Conservation (phyloP, 495 filamentous ascomycete species). For the Alectoria sarmentosa region DNA sequence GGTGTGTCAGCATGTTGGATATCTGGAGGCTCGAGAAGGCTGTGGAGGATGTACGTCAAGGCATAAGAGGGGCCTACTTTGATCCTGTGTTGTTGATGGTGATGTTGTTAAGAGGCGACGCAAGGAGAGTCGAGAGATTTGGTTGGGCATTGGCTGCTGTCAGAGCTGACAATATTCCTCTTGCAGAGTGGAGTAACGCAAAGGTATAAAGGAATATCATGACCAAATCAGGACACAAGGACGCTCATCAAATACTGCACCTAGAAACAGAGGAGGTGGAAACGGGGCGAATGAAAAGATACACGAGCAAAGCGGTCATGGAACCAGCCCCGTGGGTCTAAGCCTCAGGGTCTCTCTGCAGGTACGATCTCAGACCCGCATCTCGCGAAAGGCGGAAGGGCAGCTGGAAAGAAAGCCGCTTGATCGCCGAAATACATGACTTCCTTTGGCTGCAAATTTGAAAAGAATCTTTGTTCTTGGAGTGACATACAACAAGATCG, state of each 20-base stretch:
- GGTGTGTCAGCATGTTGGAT: not conserved
- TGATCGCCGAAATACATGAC: not conserved
- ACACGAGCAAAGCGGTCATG: not conserved
- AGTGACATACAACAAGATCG: not conserved
- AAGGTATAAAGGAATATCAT: not conserved
- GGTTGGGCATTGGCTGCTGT: not conserved
- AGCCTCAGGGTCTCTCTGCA: slow-evolving; percentile 3
- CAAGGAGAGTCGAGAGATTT: not conserved
- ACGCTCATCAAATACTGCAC: not conserved
- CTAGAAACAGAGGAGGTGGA: not conserved
- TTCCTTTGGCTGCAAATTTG: not conserved
- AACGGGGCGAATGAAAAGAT: not conserved
- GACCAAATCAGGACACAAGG: not conserved
- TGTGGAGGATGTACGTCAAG: not conserved
- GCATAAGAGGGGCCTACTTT: not conserved
- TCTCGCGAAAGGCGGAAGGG: not conserved
- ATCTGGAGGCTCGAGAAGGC: not conserved
- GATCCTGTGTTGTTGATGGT: not conserved
- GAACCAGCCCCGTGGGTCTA: not conserved
- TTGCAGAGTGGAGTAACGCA: not conserved
- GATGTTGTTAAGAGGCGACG: not conserved
- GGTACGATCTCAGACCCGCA: not conserved
- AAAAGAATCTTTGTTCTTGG: not conserved
- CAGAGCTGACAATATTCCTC: not conserved
- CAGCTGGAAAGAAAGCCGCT: not conserved